These are phyloP conservation scores for Angomonas ambiguus DNA, from an alignment of 208 protist genomes.

Conservation along the genomic window DNA sequence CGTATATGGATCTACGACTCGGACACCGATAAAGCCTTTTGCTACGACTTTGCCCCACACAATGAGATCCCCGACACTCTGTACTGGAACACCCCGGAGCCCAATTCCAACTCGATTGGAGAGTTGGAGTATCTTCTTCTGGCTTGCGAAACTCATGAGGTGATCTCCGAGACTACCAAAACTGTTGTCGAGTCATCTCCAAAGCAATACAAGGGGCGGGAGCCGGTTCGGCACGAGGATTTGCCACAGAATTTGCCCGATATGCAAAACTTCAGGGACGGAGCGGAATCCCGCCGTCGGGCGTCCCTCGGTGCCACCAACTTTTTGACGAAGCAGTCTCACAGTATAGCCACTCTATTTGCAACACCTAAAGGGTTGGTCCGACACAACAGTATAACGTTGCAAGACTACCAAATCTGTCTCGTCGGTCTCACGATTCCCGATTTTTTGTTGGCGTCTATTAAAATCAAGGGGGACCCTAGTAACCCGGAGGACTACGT, in stretches of 20 bases:
- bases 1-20: conserved; percentile 88
- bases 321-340: conserved; percentile 47
- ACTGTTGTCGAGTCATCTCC: conserved; percentile 1
- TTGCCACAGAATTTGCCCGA: conserved; percentile 66
- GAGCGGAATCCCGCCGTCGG: conserved; percentile 24
- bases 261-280: conserved; percentile 80
- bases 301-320: conserved; percentile 54
- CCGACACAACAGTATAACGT: conserved; percentile 71
- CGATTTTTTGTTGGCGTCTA: conserved; percentile 84
- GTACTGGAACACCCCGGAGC: conserved; percentile 88
- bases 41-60: conserved; percentile 70
- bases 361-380: conserved; percentile 72
- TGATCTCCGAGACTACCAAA: background rate
- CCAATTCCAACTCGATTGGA: conserved; percentile 76
- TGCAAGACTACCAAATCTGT: conserved; percentile 82
- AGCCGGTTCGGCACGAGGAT: conserved; percentile 34
- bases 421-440: conserved; percentile 91
- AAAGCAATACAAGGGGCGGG: conserved; percentile 9
- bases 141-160: conserved; percentile 83
- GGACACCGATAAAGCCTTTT: conserved; percentile 80
- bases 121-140: conserved; percentile 87
- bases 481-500: conserved; percentile 82
- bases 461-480: conserved; percentile 77
- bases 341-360: conserved; percentile 89
- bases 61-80: conserved; percentile 72